Evolutionary conservation across 2,329 filamentous ascomycete species (phyloP).

Genomic region (Stagonosporopsis chrysanthemi): DNA sequence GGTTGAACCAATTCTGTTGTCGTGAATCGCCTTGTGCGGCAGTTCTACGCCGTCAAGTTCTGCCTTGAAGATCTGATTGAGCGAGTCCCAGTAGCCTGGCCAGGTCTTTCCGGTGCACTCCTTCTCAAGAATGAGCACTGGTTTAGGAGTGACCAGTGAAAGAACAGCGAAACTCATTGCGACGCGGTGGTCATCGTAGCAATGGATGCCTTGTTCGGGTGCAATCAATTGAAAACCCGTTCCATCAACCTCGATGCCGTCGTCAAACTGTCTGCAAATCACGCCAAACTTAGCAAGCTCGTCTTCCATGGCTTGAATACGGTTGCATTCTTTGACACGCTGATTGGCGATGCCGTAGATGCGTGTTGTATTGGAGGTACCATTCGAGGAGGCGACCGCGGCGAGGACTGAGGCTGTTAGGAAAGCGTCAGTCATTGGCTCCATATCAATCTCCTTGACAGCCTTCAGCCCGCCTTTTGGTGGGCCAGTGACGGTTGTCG

Average conservation of each 20-base stretch:
- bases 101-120: constrained; percentile 97
- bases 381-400: constrained; percentile 80
- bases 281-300: constrained; percentile 95
- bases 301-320: constrained; percentile 93
- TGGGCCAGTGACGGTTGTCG: constrained; percentile 95
- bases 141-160: constrained; percentile 71
- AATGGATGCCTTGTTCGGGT: constrained; percentile 74
- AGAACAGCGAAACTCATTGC: constrained; percentile 98
- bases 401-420: constrained; percentile 92
- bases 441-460: constrained; percentile 90
- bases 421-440: constrained; percentile 99
- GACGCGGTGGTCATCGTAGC: constrained; percentile 96
- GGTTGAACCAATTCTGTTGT: constrained; percentile 34
- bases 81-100: constrained; percentile 97
- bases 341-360: constrained; percentile 98
- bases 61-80: constrained; percentile 80
- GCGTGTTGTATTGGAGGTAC: constrained; percentile 69
- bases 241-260: constrained; percentile 83
- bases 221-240: constrained; percentile 59
- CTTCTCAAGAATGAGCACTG: constrained; percentile 83
- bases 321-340: constrained; percentile 96
- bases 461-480: constrained; percentile 74
- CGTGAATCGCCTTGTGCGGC: constrained; percentile 45
- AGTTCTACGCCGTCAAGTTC: constrained; percentile 76
- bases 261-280: constrained; percentile 83